These are phyloP conservation scores for Trichoderma harzianum DNA, from an alignment of 2,329 filamentous ascomycete species.

Conservation along the genomic window DNA sequence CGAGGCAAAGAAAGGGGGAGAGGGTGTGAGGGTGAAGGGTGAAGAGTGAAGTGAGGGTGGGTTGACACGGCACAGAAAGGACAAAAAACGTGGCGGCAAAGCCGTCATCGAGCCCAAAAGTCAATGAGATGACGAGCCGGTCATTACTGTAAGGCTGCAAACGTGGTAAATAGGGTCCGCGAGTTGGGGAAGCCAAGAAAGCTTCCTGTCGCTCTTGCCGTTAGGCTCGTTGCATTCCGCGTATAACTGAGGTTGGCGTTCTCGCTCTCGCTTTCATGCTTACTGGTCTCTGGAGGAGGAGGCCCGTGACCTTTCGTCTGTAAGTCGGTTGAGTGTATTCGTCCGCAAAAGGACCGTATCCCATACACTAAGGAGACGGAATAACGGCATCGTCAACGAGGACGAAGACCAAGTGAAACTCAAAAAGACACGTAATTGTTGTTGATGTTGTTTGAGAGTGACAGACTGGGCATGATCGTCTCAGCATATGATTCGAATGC, in stretches of 20 bases:
- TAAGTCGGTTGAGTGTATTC: neutral
- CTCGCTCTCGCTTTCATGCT: neutral
- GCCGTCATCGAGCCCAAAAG: neutral
- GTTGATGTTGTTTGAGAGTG: neutral
- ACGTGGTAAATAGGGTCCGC: neutral
- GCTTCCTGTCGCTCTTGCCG: neutral
- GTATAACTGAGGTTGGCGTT: neutral
- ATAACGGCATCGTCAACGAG: neutral
- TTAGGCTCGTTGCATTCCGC: neutral
- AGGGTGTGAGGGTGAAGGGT: neutral
- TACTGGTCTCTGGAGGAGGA: neutral
- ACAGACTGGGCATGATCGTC: neutral
- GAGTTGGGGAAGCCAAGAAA: neutral
- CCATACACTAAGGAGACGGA: neutral
- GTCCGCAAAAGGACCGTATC: slow-evolving; percentile 11
- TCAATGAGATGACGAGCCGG: neutral
- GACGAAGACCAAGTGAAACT: neutral
- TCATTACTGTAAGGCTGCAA: neutral
- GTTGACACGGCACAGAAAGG: neutral
- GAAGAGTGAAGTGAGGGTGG: neutral
- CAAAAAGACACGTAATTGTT: neutral
- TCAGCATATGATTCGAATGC: neutral
- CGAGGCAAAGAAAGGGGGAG: neutral
- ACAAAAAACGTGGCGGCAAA: slow-evolving; percentile 1
- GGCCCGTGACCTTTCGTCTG: neutral